Evolutionary conservation across 1,284 basidiomycete species (phyloP).

Genomic region (Apiotrichum domesticum): DNA sequence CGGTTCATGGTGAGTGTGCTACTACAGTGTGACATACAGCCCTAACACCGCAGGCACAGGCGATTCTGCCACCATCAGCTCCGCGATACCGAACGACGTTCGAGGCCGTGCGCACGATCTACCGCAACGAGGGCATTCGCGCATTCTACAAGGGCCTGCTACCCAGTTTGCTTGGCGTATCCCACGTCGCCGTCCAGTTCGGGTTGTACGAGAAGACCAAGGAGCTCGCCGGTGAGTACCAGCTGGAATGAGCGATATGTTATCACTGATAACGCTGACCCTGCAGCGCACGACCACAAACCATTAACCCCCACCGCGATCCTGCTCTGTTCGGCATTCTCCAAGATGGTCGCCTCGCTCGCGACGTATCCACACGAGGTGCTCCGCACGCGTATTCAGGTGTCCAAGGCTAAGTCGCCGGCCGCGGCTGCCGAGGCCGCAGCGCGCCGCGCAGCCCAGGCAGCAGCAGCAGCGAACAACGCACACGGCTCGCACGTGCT

Average conservation of each 20-base stretch:
- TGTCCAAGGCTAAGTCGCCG: constrained; percentile 33
- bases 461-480: constrained; percentile 1
- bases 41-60: constrained; percentile 36
- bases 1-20: constrained; percentile 76
- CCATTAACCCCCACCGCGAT: constrained; percentile 64
- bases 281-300: constrained; percentile 48
- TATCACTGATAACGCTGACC: background rate
- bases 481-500: constrained; percentile 1
- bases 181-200: constrained; percentile 91
- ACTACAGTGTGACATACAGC: background rate
- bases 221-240: constrained; percentile 63
- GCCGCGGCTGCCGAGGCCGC: constrained; percentile 1
- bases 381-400: constrained; percentile 83
- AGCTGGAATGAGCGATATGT: background rate
- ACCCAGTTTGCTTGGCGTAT: constrained; percentile 80
- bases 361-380: constrained; percentile 96
- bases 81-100: constrained; percentile 75
- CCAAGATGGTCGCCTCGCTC: constrained; percentile 90
- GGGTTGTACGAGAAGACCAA: constrained; percentile 92
- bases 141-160: constrained; percentile 89
- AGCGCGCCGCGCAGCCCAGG: background rate
- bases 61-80: constrained; percentile 61
- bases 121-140: constrained; percentile 69
- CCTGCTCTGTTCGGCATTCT: constrained; percentile 74
- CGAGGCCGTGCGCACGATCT: constrained; percentile 80